A percentile compares a stretch with the other conserved stretches of the same genome.
These are phyloP conservation scores for Brachypodium distachyon DNA, from an alignment of 202 grass and related monocot species.

Conservation along the genomic window DNA sequence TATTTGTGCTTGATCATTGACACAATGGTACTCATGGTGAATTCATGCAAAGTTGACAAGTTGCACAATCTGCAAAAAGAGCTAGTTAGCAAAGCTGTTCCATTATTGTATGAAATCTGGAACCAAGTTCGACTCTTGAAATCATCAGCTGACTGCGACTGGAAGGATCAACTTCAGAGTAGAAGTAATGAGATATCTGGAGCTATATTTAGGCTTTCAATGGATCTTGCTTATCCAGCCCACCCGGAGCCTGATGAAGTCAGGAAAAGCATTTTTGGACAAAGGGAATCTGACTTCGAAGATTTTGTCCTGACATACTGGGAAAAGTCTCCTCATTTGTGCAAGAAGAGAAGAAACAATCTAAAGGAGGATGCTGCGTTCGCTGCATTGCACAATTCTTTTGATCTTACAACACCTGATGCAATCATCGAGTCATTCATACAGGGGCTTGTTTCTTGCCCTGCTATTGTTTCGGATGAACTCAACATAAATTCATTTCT, in stretches of 20 bases:
- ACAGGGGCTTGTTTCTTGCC: slow-evolving; percentile 51
- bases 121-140: not conserved
- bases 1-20: slow-evolving; percentile 24
- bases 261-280: slow-evolving; percentile 47
- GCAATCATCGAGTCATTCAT: slow-evolving; percentile 47
- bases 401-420: slow-evolving; percentile 37
- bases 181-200: slow-evolving; percentile 38
- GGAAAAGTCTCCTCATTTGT: slow-evolving; percentile 51
- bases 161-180: slow-evolving; percentile 30
- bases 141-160: slow-evolving; percentile 2
- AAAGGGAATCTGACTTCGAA: slow-evolving; percentile 20
- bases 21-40: slow-evolving; percentile 41
- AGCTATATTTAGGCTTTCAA: slow-evolving; percentile 83
- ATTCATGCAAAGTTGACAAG: slow-evolving; percentile 28
- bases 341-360: slow-evolving; percentile 21
- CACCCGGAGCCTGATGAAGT: slow-evolving; percentile 19
- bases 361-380: slow-evolving; percentile 35
- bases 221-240: slow-evolving; percentile 21
- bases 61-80: slow-evolving; percentile 19
- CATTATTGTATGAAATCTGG: slow-evolving; percentile 48
- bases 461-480: slow-evolving; percentile 71
- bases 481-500: slow-evolving; percentile 57
- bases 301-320: slow-evolving; percentile 50
- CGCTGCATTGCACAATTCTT: slow-evolving; percentile 23
- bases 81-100: slow-evolving; percentile 22